Evolutionary conservation across 2,329 filamentous ascomycete species (phyloP), one percentile per base, ranked within the genome.

Genomic region (Chalara sp.): DNA sequence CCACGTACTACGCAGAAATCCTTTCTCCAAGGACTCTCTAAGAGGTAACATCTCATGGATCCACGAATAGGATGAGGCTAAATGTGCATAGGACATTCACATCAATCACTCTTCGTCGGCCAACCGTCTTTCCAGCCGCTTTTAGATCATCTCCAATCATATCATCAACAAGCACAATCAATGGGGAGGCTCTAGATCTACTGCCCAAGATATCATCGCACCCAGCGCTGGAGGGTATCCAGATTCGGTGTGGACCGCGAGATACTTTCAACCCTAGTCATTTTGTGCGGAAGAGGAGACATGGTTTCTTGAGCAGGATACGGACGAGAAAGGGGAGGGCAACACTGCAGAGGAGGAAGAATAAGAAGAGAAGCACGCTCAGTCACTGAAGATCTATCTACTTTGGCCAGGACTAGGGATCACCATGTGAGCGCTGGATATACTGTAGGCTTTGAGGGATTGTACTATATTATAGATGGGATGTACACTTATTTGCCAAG

Each of bases 281-380:
- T 60, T 67, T 67, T 56, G 64, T 67, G 13, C 56, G 65, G 52
- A 67, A 67, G 61, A 51, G 65, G 43, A 57, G 65, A 50, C 65
- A 67, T 62, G 65, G 65, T 6, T 67, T 67, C 52, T 62, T 67
- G 57, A 62, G 58, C 40, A 49, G 65, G 12, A 44, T 65, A 33
- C 58, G 52, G 54, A 67, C 62, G 42, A 59, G 64, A 53, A 67
- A 65, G 45, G 65, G 65, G 4, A 51, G 61, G 32, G 58, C 55
- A 46, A 62, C 56, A 2, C 44, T 67, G 35, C 54, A 58, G 49
- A 60, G 65, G 51, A 56, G 65, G 55, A 63, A 52, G 53, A 49
- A 53, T 33, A 67, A 67, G 59, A 56, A 52, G 52, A 63, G 65
- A 58, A 63, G 57, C 51, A 65, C 60, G 7, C 58, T 67, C 50